These are phyloP conservation scores for Lonicera japonica DNA, from an alignment of 129 eudicot genomes.

Conservation along the genomic window DNA sequence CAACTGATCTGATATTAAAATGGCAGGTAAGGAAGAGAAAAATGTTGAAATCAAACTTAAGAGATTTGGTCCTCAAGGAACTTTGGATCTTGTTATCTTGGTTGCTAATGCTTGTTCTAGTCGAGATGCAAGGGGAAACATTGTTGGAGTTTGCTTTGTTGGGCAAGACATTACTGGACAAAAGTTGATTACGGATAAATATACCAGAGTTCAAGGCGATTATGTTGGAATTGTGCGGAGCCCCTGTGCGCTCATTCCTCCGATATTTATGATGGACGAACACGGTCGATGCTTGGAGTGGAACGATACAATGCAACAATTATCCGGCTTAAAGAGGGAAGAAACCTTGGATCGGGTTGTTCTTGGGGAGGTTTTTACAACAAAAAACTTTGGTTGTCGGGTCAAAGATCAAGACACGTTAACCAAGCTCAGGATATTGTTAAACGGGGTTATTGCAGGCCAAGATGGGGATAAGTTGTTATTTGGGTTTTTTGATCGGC, in stretches of 20 bases:
- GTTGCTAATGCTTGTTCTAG: slow-evolving; percentile 81
- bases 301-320: slow-evolving; percentile 72
- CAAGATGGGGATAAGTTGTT: slow-evolving; percentile 53
- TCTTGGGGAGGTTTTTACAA: slow-evolving; percentile 77
- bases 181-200: slow-evolving; percentile 55
- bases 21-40: slow-evolving; percentile 68
- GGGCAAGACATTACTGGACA: slow-evolving; percentile 76
- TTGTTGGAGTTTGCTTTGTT: slow-evolving; percentile 72
- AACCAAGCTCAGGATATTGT: slow-evolving; percentile 56
- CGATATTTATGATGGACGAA: slow-evolving; percentile 83
- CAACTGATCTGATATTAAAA: background rate
- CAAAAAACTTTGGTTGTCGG: slow-evolving; percentile 55
- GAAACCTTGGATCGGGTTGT: slow-evolving; percentile 54
- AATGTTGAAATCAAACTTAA: slow-evolving; percentile 57
- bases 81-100: slow-evolving; percentile 35
- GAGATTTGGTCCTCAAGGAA: slow-evolving; percentile 43
- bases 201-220: slow-evolving; percentile 57
- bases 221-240: slow-evolving; percentile 56
- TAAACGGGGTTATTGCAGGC: slow-evolving; percentile 52
- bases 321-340: slow-evolving; percentile 61
- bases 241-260: slow-evolving; percentile 68
- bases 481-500: slow-evolving; percentile 57
- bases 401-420: slow-evolving; percentile 74
- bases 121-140: slow-evolving; percentile 48
- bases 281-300: slow-evolving; percentile 70